Evolutionary conservation across 257 asterid species (phyloP).

Genomic region (Echites panduratus): DNA sequence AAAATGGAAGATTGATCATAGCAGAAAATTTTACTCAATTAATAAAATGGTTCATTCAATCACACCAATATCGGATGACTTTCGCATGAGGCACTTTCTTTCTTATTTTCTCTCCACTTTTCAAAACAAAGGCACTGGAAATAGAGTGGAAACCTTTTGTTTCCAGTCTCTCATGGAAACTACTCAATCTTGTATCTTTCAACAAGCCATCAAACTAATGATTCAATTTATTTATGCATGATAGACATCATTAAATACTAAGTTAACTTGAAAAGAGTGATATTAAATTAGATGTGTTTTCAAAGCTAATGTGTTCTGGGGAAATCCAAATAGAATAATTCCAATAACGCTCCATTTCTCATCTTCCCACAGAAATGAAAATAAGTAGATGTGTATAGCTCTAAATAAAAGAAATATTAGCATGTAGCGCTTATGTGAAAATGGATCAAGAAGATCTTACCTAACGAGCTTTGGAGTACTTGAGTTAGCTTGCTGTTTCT

Average conservation of each 20-base stretch:
- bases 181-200: not conserved
- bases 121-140: not conserved
- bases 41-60: too few species aligned
- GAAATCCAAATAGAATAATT: not conserved
- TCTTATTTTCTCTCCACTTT: too few species aligned
- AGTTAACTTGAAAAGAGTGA: not conserved
- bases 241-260: too few species aligned
- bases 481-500: conserved; percentile 98
- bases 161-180: not conserved
- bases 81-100: too few species aligned
- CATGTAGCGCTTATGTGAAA: not conserved
- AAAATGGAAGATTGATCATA: too few species aligned
- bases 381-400: not conserved
- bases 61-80: too few species aligned
- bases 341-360: not conserved
- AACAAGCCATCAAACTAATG: too few species aligned
- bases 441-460: conserved; percentile 22
- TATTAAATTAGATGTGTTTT: not conserved
- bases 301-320: not conserved
- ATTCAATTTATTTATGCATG: too few species aligned
- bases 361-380: not conserved
- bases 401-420: not conserved
- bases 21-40: too few species aligned
- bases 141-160: not conserved
- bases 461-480: conserved; percentile 92